Conservation (phyloP, 2,329 filamentous ascomycete species). For the Paraphaeosphaeria minitans region DNA sequence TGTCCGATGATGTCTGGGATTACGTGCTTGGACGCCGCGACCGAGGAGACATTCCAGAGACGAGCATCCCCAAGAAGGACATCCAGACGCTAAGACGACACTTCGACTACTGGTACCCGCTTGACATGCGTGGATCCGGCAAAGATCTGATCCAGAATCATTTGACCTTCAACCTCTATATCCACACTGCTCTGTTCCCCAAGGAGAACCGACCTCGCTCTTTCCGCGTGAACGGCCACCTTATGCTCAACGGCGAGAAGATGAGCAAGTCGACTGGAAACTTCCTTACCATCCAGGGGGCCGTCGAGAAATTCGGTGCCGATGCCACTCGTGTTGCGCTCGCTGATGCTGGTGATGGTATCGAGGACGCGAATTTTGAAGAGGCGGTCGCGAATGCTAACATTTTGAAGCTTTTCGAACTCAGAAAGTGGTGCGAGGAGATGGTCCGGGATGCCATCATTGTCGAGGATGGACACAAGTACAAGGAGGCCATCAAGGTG, state of each 20-base stretch:
- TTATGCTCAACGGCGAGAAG: conserved; percentile 95
- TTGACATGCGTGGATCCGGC: conserved; percentile 85
- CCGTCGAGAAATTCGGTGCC: conserved; percentile 90
- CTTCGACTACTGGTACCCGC: conserved; percentile 96
- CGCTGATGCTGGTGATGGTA: conserved; percentile 91
- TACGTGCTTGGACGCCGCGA: conserved; percentile 85
- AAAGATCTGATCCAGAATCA: conserved; percentile 80
- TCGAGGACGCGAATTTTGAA: conserved; percentile 96
- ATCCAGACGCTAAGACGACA: conserved; percentile 84
- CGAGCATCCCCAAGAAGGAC: conserved; percentile 73
- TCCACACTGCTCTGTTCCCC: conserved; percentile 87
- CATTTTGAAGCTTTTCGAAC: conserved; percentile 80
- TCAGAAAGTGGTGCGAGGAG: conserved; percentile 93
- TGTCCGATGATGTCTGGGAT: conserved; percentile 96
- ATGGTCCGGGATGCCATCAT: conserved; percentile 66
- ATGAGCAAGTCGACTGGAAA: conserved; percentile 99
- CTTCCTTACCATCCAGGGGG: conserved; percentile 88
- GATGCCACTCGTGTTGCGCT: conserved; percentile 91
- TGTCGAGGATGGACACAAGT: conserved; percentile 51
- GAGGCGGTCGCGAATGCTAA: conserved; percentile 92
- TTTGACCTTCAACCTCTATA: conserved; percentile 93
- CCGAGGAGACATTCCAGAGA: conserved; percentile 69
- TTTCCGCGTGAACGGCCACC: conserved; percentile 87
- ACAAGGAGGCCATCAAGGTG: conserved; percentile 49
- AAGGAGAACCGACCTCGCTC: conserved; percentile 86